Conservation (phyloP, 108 stramenopile species). For the Chaetoceros tenuissimus region DNA sequence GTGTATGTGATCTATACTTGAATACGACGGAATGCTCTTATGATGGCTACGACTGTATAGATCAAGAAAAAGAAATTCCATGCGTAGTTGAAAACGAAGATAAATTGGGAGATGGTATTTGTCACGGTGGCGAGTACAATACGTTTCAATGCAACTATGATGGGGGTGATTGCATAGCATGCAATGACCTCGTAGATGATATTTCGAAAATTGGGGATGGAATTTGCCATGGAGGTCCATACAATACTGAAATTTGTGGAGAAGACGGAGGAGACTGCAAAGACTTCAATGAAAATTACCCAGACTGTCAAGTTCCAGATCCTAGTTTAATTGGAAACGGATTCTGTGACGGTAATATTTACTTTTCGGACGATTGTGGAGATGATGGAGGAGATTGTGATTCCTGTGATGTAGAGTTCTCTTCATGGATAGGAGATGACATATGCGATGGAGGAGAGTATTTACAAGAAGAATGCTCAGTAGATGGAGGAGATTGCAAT, state of each 20-base stretch:
- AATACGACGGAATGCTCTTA: neutral
- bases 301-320: neutral
- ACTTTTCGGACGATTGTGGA: neutral
- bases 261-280: conserved; percentile 1
- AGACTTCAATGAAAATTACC: neutral
- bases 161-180: conserved; percentile 30
- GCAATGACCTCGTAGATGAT: neutral
- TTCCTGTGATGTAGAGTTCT: too few species aligned
- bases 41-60: conserved; percentile 2
- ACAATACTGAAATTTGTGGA: neutral
- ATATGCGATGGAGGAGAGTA: neutral
- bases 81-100: neutral
- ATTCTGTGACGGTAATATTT: neutral
- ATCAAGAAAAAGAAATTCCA: neutral
- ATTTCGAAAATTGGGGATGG: neutral
- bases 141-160: conserved; percentile 34
- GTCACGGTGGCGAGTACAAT: conserved; percentile 24
- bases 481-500: neutral
- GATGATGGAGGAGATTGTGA: too few species aligned
- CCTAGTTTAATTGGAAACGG: neutral
- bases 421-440: neutral
- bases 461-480: neutral
- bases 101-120: neutral
- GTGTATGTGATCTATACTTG: neutral
- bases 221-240: neutral